Conservation (phyloP, 306 rosid genomes). For the Medicago ruthenica region DNA sequence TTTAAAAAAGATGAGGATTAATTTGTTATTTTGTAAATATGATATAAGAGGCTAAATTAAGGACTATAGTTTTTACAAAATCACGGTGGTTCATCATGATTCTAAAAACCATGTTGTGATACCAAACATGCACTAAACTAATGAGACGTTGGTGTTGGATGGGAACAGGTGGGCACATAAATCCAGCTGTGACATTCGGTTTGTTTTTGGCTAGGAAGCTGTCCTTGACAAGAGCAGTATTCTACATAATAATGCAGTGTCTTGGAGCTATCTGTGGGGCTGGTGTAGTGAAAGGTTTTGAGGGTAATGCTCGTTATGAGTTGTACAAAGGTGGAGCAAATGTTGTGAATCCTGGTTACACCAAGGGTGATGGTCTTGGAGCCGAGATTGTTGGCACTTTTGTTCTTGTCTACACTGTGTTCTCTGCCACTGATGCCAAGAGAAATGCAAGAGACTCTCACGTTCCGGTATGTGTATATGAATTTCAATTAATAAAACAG, state of each 20-base stretch:
- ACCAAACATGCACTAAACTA: too few species aligned
- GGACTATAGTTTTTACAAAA: too few species aligned
- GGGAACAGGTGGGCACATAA: conserved; percentile 84
- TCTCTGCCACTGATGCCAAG: conserved; percentile 96
- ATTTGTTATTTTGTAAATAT: too few species aligned
- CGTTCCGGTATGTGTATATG: conserved; percentile 61
- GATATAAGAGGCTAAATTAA: too few species aligned
- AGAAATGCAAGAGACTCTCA: conserved; percentile 91
- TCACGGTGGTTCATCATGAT: too few species aligned
- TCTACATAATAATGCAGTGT: conserved; percentile 83
- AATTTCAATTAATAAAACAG: too few species aligned
- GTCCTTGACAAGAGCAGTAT: conserved; percentile 76
- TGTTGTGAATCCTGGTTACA: conserved; percentile 68
- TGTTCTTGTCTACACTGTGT: conserved; percentile 90
- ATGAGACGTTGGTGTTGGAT: conserved; percentile 38
- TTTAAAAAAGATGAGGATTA: too few species aligned
- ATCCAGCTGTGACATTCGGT: conserved; percentile 94
- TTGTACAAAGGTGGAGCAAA: conserved; percentile 77
- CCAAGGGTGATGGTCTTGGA: conserved; percentile 87
- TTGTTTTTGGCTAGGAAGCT: conserved; percentile 85
- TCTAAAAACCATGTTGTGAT: too few species aligned
- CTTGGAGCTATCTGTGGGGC: conserved; percentile 99
- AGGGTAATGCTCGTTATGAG: conserved; percentile 50
- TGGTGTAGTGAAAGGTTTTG: conserved; percentile 85
- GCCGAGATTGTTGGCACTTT: conserved; percentile 97